Evolutionary conservation across 2,329 filamentous ascomycete species (phyloP), one percentile per base, ranked within the genome.

Genomic region (Lizonia empirigonia): DNA sequence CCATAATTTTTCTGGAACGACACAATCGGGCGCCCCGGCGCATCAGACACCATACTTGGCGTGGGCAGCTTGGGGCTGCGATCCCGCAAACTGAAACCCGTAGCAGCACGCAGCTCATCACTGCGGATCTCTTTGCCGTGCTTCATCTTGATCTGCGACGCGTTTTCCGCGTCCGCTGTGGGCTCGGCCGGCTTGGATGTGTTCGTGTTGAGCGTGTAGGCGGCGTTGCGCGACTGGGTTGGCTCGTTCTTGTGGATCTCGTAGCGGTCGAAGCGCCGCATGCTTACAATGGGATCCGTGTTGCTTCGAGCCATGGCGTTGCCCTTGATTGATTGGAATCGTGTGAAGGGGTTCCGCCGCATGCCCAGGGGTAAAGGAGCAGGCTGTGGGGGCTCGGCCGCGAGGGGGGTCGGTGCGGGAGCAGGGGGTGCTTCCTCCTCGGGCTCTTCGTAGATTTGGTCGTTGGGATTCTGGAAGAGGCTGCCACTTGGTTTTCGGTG

Each of bases 371-470:
- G 80, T 30, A 88, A 70, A 50, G 73, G 72, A 8, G 65, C 60
- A 16, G 63, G 50, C 36, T 68, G 62, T 16, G 71, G 67, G 26
- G 68, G 57, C 35, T 72, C 67, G 16, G 67, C 56, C 30, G 65
- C 55, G 29, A 63, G 61, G 22, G 68, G 64, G 13, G 65, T 63
- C 26, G 67, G 64, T 44, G 59, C 58, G 51, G 64, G 59, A 40
- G 57, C 58, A 42, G 57, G 41, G 33, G 60, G 53, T 15, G 63
- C 59, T 38, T 72, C 63, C 49, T 80, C 78, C 64, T 89, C 85
- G 1, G 90, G 89, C 69, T 97, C 93, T 71, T 97, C 92, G 80
- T 91, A 97, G 54, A 97, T 92, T 66, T 90, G 86, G 68, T 91
- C 88, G 26, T 86, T 84, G 1, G 86, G 87, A 54, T 84, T 83